phyloP scores from a whole-genome alignment of 768 basidiomycete species.

The Mycena latifolia region DNA sequence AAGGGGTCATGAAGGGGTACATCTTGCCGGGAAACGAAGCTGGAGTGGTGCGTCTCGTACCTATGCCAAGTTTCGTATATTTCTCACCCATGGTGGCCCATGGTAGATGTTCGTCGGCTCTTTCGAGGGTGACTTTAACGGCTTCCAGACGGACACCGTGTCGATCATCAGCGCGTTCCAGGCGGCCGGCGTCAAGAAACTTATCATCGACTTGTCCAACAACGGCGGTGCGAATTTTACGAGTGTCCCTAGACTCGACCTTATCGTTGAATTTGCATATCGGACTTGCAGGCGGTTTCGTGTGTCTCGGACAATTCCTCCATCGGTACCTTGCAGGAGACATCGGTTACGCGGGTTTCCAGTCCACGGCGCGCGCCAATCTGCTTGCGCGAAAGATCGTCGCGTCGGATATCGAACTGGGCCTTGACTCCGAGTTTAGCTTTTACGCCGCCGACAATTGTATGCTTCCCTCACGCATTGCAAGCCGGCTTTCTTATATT shows the following conservation, averaged over 20 bases:
- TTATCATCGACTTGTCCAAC: slow-evolving; percentile 71
- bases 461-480: slow-evolving; percentile 39
- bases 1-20: slow-evolving; percentile 61
- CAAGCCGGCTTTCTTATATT: neutral
- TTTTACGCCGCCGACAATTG: slow-evolving; percentile 69
- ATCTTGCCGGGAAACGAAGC: slow-evolving; percentile 68
- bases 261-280: slow-evolving; percentile 1
- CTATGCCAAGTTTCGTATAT: neutral
- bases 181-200: slow-evolving; percentile 58
- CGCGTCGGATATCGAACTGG: slow-evolving; percentile 60
- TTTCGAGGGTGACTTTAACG: slow-evolving; percentile 62
- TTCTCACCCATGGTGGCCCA: slow-evolving; percentile 12
- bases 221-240: slow-evolving; percentile 63
- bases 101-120: slow-evolving; percentile 72
- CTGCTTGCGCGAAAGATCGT: slow-evolving; percentile 72
- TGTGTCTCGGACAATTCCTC: slow-evolving; percentile 73
- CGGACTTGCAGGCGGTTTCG: slow-evolving; percentile 61
- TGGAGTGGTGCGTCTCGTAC: slow-evolving; percentile 61
- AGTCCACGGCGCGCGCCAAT: slow-evolving; percentile 66
- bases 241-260: neutral
- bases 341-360: slow-evolving; percentile 67
- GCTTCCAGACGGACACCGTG: slow-evolving; percentile 65
- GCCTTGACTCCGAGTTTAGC: slow-evolving; percentile 47
- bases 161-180: slow-evolving; percentile 61
- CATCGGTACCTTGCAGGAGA: slow-evolving; percentile 67